phyloP scores from a whole-genome alignment of 2,329 filamentous ascomycete species.

The Fusarium staphyleae region DNA sequence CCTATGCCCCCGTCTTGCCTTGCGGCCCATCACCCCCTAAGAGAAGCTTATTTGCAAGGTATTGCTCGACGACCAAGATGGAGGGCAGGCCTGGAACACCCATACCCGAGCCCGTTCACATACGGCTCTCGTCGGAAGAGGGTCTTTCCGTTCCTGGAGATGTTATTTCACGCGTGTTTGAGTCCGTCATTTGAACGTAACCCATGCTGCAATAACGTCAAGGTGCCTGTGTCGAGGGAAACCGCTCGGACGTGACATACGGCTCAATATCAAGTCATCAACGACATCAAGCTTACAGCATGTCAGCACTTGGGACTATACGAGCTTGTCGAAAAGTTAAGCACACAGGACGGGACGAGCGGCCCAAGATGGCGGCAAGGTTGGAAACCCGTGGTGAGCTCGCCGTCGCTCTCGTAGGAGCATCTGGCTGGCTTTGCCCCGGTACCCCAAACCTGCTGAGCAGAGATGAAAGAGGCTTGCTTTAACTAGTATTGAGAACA shows the following conservation, averaged over 20 bases:
- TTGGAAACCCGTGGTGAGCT: background rate
- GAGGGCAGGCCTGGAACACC: background rate
- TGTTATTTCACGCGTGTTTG: background rate
- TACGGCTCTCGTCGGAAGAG: background rate
- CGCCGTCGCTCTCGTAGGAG: background rate
- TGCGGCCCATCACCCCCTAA: background rate
- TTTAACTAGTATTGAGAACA: background rate
- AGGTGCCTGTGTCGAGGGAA: background rate
- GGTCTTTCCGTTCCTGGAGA: background rate
- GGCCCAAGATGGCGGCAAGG: background rate
- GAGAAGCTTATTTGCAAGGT: conserved; percentile 5
- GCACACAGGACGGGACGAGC: background rate
- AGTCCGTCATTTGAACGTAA: conserved; percentile 14
- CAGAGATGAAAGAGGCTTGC: background rate
- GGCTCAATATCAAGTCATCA: conserved; percentile 2
- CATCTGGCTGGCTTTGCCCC: background rate
- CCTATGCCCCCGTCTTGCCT: conserved; percentile 1
- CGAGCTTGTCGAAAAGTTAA: conserved; percentile 14
- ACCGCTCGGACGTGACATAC: background rate
- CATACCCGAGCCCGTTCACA: background rate
- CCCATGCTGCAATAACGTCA: background rate
- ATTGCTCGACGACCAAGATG: background rate
- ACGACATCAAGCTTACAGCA: background rate
- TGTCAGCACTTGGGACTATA: conserved; percentile 4
- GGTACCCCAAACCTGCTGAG: background rate